A percentile compares a stretch with the other conserved stretches of the same genome.
These are phyloP conservation scores for Sclerotinia glacialis DNA, from an alignment of 2,329 filamentous ascomycete species.

Conservation along the genomic window DNA sequence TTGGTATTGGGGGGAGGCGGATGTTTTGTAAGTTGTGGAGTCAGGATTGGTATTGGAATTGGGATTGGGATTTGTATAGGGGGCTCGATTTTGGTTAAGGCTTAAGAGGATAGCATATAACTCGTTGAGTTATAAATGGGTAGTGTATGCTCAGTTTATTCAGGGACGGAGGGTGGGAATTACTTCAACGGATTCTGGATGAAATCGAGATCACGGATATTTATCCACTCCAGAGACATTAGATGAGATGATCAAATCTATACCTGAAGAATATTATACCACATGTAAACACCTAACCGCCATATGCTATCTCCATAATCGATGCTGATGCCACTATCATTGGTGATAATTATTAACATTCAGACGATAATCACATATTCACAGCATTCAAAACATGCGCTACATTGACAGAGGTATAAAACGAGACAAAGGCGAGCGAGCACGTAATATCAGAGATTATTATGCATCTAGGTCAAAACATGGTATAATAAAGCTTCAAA, in stretches of 20 bases:
- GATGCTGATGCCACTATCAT: too few species aligned
- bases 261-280: too few species aligned
- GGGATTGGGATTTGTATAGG: too few species aligned
- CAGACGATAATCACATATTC: neutral
- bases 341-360: neutral
- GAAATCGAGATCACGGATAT: neutral
- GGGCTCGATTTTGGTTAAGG: too few species aligned
- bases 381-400: neutral
- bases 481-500: too few species aligned
- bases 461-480: too few species aligned
- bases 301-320: neutral
- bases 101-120: too few species aligned
- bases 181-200: neutral
- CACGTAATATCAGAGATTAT: too few species aligned
- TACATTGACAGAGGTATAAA: neutral
- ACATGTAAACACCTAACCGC: neutral
- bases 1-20: conserved; percentile 22
- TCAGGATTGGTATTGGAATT: too few species aligned
- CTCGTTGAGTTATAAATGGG: neutral
- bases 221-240: rapidly evolving
- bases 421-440: too few species aligned
- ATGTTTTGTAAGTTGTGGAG: neutral
- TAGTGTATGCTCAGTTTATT: neutral
- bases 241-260: neutral
- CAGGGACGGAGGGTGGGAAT: neutral